Evolutionary conservation across 352 stramenopile genomes (phyloP).

Genomic region (Phytophthora hibernalis): DNA sequence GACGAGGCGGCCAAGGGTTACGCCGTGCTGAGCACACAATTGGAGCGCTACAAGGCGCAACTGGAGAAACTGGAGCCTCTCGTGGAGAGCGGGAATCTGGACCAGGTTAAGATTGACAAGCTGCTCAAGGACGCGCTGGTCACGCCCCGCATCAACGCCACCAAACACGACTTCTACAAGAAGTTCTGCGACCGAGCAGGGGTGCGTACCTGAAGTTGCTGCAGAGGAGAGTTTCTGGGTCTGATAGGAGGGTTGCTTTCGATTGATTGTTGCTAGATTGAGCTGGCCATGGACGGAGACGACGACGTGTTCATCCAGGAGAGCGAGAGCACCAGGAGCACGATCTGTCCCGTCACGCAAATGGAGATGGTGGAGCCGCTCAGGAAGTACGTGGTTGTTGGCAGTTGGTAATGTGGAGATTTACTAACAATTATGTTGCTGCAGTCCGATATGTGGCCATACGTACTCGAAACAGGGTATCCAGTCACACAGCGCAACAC

Average conservation of each 20-base stretch:
- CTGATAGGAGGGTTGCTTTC: not conserved
- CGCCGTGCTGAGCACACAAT: constrained; percentile 64
- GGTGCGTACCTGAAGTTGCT: constrained; percentile 37
- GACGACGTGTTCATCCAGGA: constrained; percentile 86
- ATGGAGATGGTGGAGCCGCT: constrained; percentile 82
- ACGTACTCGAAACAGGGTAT: constrained; percentile 88
- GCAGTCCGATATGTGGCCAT: constrained; percentile 74
- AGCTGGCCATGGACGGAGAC: constrained; percentile 69
- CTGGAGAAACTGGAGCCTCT: constrained; percentile 67
- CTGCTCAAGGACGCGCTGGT: constrained; percentile 59
- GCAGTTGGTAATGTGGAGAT: not conserved
- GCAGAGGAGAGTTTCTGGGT: not conserved
- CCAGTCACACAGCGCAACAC: constrained; percentile 70
- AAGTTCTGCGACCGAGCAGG: constrained; percentile 79
- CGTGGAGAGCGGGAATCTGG: constrained; percentile 58
- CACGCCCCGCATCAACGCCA: constrained; percentile 64
- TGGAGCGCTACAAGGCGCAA: constrained; percentile 73
- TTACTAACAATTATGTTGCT: constrained; percentile 9
- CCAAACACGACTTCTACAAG: constrained; percentile 81
- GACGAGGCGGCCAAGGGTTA: constrained; percentile 80
- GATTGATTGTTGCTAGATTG: constrained; percentile 53
- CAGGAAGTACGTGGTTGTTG: constrained; percentile 56
- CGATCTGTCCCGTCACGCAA: constrained; percentile 83
- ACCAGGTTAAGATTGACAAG: constrained; percentile 66
- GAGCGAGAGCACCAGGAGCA: constrained; percentile 78